phyloP scores from a whole-genome alignment of 169 alveolate genomes.

The Toxoplasma gondii region DNA sequence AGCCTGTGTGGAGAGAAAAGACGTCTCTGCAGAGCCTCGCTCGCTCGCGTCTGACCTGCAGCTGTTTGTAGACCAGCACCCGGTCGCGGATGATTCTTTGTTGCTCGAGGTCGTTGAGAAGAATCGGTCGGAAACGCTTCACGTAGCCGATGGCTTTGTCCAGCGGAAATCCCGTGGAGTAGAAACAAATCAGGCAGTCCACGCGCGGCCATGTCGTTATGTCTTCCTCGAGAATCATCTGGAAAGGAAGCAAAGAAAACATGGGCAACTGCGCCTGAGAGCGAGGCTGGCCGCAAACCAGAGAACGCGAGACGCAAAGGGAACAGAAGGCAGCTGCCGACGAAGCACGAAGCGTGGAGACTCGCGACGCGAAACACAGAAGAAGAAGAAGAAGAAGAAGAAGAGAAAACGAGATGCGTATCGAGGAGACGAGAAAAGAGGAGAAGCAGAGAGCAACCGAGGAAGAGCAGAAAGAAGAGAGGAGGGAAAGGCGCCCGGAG shows the following conservation, averaged over 20 bases:
- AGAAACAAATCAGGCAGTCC: constrained; percentile 91
- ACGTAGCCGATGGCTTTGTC: constrained; percentile 85
- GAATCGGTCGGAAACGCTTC: constrained; percentile 79
- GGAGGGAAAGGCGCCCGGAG: too few species aligned
- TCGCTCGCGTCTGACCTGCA: constrained; percentile 61
- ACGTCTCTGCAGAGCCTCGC: too few species aligned
- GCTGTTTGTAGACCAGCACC: constrained; percentile 80
- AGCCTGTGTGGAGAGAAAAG: too few species aligned
- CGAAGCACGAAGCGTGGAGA: neutral
- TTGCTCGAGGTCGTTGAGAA: constrained; percentile 78
- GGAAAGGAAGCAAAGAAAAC: neutral
- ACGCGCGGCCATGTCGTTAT: constrained; percentile 89
- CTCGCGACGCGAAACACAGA: too few species aligned
- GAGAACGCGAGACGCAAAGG: neutral
- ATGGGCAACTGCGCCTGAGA: neutral
- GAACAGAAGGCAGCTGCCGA: too few species aligned
- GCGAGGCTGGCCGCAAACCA: neutral
- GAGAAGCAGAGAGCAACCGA: neutral
- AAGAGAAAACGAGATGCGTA: too few species aligned
- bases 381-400: too few species aligned
- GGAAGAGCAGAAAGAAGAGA: neutral
- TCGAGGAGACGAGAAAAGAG: neutral
- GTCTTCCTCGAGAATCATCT: constrained; percentile 52
- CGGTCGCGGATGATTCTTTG: constrained; percentile 81
- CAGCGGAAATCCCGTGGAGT: constrained; percentile 90